These are phyloP conservation scores for Miamiensis avidus DNA, from an alignment of 169 alveolate genomes.

Conservation along the genomic window DNA sequence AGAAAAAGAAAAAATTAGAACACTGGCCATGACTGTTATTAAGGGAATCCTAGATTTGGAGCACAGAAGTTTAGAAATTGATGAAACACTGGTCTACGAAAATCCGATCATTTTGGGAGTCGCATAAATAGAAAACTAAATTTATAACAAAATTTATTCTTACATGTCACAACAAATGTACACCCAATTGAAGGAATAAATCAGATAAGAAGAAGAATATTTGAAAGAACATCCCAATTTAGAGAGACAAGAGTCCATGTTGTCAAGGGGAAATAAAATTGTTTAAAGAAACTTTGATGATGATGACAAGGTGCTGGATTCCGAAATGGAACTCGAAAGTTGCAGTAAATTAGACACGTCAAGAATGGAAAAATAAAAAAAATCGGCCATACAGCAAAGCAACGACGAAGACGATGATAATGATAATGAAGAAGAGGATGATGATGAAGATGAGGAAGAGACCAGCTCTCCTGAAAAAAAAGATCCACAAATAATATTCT, in stretches of 20 bases:
- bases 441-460: not conserved
- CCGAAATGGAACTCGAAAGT: conserved; percentile 5
- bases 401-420: conserved; percentile 3
- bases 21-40: not conserved
- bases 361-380: not conserved
- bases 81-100: not conserved
- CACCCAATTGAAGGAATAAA: not conserved
- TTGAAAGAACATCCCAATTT: no score
- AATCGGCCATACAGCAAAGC: conserved; percentile 2
- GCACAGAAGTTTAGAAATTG: not conserved
- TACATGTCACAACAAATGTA: not conserved
- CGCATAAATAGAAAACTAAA: conserved; percentile 16
- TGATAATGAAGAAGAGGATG: not conserved
- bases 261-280: no score
- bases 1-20: conserved; percentile 17
- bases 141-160: conserved; percentile 8
- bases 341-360: no score
- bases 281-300: no score
- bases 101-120: not conserved
- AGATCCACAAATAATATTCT: not conserved
- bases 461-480: not conserved
- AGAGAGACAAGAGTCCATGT: no score
- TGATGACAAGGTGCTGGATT: no score
- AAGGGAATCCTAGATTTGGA: not conserved
- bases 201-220: not conserved